These are phyloP conservation scores for Inga laurina DNA, from an alignment of 306 rosid genomes.

Conservation along the genomic window DNA sequence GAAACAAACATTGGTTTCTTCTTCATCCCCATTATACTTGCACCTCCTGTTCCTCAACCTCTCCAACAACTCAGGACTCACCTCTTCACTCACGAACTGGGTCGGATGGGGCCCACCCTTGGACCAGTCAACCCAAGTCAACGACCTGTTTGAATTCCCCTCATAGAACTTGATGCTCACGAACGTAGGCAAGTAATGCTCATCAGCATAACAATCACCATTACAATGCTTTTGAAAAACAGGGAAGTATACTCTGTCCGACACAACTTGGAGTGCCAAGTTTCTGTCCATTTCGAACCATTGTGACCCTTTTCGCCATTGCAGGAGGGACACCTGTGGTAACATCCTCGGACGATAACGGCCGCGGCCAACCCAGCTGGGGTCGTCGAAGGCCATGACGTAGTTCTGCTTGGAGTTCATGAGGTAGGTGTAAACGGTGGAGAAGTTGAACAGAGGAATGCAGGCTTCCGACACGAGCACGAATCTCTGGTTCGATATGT, in stretches of 20 bases:
- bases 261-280: constrained; percentile 59
- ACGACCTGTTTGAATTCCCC: constrained; percentile 62
- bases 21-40: constrained; percentile 37
- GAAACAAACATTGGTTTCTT: constrained; percentile 44
- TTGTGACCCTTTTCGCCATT: constrained; percentile 87
- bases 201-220: constrained; percentile 62
- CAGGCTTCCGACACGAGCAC: constrained; percentile 80
- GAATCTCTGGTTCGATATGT: constrained; percentile 78
- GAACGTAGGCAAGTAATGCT: constrained; percentile 76
- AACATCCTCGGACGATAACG: constrained; percentile 55
- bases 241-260: constrained; percentile 58
- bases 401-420: constrained; percentile 50
- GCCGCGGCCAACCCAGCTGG: constrained; percentile 56
- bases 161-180: constrained; percentile 52
- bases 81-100: constrained; percentile 47
- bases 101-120: constrained; percentile 72
- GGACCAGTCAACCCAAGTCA: constrained; percentile 90
- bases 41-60: constrained; percentile 59
- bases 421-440: constrained; percentile 58
- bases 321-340: constrained; percentile 45
- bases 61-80: constrained; percentile 48
- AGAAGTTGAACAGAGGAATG: constrained; percentile 80
- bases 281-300: constrained; percentile 79
- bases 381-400: constrained; percentile 55
- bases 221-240: constrained; percentile 44